Evolutionary conservation across 805 yeast species (phyloP), one percentile per base, ranked within the genome.

Genomic region (Cyberlindnera xishuangbannaensis): DNA sequence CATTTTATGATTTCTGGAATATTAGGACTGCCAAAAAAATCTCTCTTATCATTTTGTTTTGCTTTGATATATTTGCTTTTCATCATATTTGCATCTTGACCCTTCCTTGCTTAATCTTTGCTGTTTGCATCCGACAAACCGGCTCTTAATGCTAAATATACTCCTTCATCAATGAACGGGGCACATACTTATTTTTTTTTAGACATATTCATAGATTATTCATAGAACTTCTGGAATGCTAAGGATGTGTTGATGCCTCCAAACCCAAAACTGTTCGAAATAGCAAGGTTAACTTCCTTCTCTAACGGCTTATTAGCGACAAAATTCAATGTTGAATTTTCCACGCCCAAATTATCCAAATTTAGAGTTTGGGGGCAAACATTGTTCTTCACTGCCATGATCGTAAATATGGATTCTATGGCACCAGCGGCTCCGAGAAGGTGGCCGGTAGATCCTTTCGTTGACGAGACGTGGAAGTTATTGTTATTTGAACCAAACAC

Each of bases 381-480:
- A 7, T 70, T 67, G 4, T 74, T 55, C 25, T 70, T 55, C 28
- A 90, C 48, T 0, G 95, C 77, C 49, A 79, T 51, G 3, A 86
- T 61, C 0, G 95, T 77, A 55, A 85, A 84, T 2, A 87, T 77
- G 4, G 94, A 75, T 50, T 92, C 99, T 4, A 92, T 85, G 0
- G 95, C 78, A 5, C 98, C 99, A 0, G 98, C 92, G 2, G 95
- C 98, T 2, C 98, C 98, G 18, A 92, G 62, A 15, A 90, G 64
- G 59, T 92, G 99, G 0, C 99, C 99, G 25, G 83, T 82, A 1
- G 96, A 75, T 2, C 97, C 94, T 56, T 92, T 92, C 13, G 87
- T 84, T 3, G 96, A 83, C 1, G 92, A 76, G 1, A 92, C 75
- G 27, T 67, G 64, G 11, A 78, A 25, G 16, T 33, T 43, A 3